Evolutionary conservation across 257 asterid genomes (phyloP).

Genomic region (Gentiana macrophylla): DNA sequence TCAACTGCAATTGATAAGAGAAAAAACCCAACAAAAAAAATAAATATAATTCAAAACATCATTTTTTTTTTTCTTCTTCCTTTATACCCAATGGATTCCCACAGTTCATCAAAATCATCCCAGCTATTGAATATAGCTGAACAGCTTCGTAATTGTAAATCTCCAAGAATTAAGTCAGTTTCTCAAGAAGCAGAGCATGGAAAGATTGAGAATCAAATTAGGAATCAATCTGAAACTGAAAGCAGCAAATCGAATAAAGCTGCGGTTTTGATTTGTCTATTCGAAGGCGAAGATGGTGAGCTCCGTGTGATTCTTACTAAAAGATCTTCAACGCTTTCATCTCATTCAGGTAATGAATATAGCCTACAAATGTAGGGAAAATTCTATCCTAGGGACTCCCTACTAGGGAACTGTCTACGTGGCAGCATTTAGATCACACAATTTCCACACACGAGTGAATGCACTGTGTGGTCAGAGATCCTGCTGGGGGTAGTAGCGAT

Average conservation of each 20-base stretch:
- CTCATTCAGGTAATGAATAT: conserved; percentile 44
- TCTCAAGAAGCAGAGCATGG: conserved; percentile 2
- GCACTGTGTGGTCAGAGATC: neutral
- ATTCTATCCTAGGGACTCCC: too few relatives aligned
- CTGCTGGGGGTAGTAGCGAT: too few relatives aligned
- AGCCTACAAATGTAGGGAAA: too few relatives aligned
- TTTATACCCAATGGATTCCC: conserved; percentile 20
- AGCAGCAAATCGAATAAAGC: conserved; percentile 25
- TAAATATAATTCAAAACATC: too few relatives aligned
- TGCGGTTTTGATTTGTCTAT: conserved; percentile 69
- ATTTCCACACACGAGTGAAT: too few relatives aligned
- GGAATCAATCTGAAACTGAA: conserved; percentile 6
- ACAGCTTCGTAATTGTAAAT: conserved; percentile 28
- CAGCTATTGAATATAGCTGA: conserved; percentile 30
- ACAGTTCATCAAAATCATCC: conserved; percentile 18
- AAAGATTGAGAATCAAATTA: neutral
- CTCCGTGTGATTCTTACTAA: conserved; percentile 71
- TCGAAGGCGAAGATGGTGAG: conserved; percentile 42
- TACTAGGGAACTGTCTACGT: too few relatives aligned
- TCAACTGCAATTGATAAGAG: too few relatives aligned
- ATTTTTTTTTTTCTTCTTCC: neutral
- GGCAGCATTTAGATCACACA: too few relatives aligned
- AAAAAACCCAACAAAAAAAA: too few relatives aligned
- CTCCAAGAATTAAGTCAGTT: neutral
- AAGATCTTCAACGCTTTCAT: conserved; percentile 54